Conservation (phyloP, 1,284 basidiomycete genomes). For the Polyporus tsugae region DNA sequence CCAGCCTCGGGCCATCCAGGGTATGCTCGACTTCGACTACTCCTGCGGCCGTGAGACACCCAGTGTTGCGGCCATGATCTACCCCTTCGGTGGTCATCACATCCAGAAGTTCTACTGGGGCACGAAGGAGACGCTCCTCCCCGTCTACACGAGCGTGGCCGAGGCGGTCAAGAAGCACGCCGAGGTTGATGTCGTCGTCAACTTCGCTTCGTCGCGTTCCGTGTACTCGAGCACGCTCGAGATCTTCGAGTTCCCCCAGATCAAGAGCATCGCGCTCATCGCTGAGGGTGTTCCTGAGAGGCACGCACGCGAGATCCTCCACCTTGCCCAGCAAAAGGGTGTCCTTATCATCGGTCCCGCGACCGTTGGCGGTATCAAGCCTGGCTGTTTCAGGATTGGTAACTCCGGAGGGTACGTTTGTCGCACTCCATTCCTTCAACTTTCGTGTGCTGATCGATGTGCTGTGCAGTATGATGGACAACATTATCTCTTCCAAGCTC, state of each 20-base stretch:
- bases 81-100: constrained; percentile 99
- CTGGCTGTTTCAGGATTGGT: constrained; percentile 99
- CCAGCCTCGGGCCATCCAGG: constrained; percentile 99
- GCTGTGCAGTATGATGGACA: constrained; percentile 93
- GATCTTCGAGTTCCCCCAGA: constrained; percentile 75
- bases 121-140: constrained; percentile 97
- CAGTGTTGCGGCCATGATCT: constrained; percentile 99
- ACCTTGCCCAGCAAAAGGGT: constrained; percentile 85
- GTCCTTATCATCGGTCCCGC: constrained; percentile 98
- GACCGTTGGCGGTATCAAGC: constrained; percentile 99
- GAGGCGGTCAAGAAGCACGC: constrained; percentile 97
- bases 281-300: constrained; percentile 99
- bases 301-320: constrained; percentile 95
- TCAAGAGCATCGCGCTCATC: constrained; percentile 92
- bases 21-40: constrained; percentile 99
- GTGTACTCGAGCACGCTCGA: constrained; percentile 97
- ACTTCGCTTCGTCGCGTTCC: constrained; percentile 95
- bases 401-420: constrained; percentile 91
- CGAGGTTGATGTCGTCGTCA: constrained; percentile 97
- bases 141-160: constrained; percentile 93
- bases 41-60: constrained; percentile 95
- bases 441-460: constrained; percentile 1
- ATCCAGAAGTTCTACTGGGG: constrained; percentile 99
- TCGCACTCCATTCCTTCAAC: not conserved
- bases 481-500: constrained; percentile 98